These are phyloP conservation scores for Paragyromitra xinjiangensis DNA, from an alignment of 495 filamentous ascomycete species.

Conservation along the genomic window DNA sequence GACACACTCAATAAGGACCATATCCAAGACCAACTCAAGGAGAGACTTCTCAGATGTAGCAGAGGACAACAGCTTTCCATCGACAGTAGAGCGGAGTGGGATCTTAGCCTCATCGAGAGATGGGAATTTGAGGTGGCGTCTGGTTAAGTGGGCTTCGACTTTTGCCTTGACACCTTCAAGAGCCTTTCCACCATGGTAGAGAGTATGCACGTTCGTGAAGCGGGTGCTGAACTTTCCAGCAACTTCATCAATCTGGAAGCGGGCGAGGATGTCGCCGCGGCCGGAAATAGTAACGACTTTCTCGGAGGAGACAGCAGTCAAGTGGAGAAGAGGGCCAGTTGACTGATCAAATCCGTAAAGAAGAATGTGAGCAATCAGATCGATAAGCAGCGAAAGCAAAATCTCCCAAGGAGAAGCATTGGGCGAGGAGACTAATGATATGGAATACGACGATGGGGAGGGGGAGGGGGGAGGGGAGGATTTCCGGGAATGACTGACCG, in stretches of 20 bases:
- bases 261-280: constrained; percentile 45
- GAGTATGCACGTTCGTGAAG: constrained; percentile 49
- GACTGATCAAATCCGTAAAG: constrained; percentile 24
- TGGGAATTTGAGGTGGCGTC: constrained; percentile 57
- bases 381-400: constrained; percentile 12
- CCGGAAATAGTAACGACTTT: constrained; percentile 49
- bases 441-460: constrained; percentile 23
- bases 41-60: constrained; percentile 63
- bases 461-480: not conserved
- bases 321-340: constrained; percentile 34
- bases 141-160: constrained; percentile 14
- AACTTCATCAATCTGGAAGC: constrained; percentile 45
- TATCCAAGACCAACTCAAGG: constrained; percentile 65
- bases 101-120: constrained; percentile 63
- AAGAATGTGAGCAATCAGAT: constrained; percentile 30
- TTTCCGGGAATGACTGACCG: constrained; percentile 22
- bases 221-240: constrained; percentile 38
- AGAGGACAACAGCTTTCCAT: constrained; percentile 62
- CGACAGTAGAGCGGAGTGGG: constrained; percentile 68
- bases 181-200: constrained; percentile 44
- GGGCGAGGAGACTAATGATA: constrained; percentile 20
- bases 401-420: constrained; percentile 15
- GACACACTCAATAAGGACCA: constrained; percentile 69
- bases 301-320: constrained; percentile 47
- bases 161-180: constrained; percentile 33